Evolutionary conservation across 352 stramenopile species (phyloP).

Genomic region (Pythium grandisporangium): DNA sequence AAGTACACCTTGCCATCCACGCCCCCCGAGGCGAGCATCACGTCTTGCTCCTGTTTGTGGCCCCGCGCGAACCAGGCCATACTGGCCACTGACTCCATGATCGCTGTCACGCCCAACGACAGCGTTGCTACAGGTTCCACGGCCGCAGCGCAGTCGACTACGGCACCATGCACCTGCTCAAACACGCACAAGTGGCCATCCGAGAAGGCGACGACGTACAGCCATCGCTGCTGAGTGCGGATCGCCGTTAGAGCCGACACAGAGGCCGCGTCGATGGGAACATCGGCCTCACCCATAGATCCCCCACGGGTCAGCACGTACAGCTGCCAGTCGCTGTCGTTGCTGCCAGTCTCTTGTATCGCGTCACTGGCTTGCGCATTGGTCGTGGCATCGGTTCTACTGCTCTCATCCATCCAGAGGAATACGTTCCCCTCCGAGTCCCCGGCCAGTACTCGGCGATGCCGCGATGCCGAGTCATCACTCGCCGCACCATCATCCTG

Average conservation of each 20-base stretch:
- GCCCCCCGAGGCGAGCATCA: slow-evolving; percentile 52
- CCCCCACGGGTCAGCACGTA: slow-evolving; percentile 6
- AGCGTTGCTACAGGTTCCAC: slow-evolving; percentile 12
- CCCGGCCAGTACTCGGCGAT: slow-evolving; percentile 35
- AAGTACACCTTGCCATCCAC: slow-evolving; percentile 63
- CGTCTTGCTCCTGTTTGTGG: background rate
- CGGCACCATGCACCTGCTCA: slow-evolving; percentile 4
- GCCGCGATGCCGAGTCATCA: too few species aligned
- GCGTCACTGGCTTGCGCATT: too few species aligned
- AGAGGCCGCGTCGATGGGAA: slow-evolving; percentile 16
- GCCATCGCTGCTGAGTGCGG: slow-evolving; percentile 17
- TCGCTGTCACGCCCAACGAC: slow-evolving; percentile 26
- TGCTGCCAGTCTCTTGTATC: too few species aligned
- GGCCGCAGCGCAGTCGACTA: too few species aligned
- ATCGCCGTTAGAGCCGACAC: slow-evolving; percentile 25
- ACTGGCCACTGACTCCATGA: slow-evolving; percentile 41
- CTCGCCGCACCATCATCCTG: background rate
- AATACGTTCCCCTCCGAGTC: slow-evolving; percentile 57
- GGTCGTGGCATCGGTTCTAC: too few species aligned
- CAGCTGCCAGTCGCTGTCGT: slow-evolving; percentile 15
- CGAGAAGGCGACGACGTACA: slow-evolving; percentile 39
- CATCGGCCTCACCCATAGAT: background rate
- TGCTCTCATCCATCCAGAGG: slow-evolving; percentile 20
- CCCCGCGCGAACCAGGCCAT: slow-evolving; percentile 3
- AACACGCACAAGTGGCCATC: slow-evolving; percentile 33